Conservation (phyloP, 169 alveolate genomes). For the Fabrea salina region DNA sequence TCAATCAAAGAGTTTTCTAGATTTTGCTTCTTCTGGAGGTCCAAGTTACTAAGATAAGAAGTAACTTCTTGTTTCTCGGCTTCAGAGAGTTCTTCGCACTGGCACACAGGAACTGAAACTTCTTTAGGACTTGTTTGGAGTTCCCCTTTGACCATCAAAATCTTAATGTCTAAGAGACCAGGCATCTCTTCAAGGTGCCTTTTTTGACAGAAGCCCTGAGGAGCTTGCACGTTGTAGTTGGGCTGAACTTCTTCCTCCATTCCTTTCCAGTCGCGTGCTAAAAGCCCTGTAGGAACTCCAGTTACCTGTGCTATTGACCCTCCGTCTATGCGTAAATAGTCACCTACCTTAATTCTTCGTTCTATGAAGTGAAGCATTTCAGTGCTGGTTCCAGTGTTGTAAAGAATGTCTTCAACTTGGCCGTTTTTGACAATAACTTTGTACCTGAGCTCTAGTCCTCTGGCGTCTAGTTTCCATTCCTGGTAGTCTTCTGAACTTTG, state of each 20-base stretch:
- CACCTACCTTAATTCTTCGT: conserved; percentile 10
- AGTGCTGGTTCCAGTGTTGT: conserved; percentile 8
- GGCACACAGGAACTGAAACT: not conserved
- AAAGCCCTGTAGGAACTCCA: conserved; percentile 2
- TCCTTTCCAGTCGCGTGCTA: conserved; percentile 18
- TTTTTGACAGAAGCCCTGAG: not conserved
- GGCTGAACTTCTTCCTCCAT: not conserved
- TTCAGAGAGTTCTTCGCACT: not conserved
- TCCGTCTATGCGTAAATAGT: not conserved
- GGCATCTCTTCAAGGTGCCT: conserved; percentile 12
- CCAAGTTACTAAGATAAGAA: not conserved
- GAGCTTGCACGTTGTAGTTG: not conserved
- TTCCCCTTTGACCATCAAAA: not conserved
- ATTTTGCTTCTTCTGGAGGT: not conserved
- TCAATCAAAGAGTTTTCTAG: not conserved
- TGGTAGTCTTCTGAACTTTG: not conserved
- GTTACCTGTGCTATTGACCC: not conserved
- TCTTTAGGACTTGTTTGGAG: not conserved
- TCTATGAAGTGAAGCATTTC: conserved; percentile 22
- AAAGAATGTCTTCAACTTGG: conserved; percentile 8
- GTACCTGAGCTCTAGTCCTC: conserved; percentile 16
- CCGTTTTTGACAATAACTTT: conserved; percentile 24
- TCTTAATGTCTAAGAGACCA: not conserved
- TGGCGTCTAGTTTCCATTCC: conserved; percentile 6
- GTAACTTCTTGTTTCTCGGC: not conserved